These are phyloP conservation scores for Kitagawia praeruptora DNA, from an alignment of 129 eudicot species.

Conservation along the genomic window DNA sequence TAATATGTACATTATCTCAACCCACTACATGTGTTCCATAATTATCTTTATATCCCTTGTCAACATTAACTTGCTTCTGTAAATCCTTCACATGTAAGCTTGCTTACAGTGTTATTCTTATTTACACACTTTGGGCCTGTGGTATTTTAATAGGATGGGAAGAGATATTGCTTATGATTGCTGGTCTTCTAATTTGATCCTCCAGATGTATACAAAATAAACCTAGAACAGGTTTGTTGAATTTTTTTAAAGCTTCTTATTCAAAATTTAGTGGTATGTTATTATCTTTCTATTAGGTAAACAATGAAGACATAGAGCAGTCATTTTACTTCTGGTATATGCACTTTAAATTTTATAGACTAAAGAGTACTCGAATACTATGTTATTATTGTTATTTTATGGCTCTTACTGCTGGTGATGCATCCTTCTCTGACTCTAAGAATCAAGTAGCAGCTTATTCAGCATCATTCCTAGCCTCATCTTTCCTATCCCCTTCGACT, in stretches of 20 bases:
- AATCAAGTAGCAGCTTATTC: neutral
- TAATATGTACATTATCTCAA: neutral
- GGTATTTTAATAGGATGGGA: conserved; percentile 66
- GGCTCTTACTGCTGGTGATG: neutral
- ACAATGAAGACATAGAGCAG: too few relatives aligned
- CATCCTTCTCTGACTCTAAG: neutral
- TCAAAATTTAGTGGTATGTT: too few relatives aligned
- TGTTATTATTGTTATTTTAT: neutral
- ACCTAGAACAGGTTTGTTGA: too few relatives aligned
- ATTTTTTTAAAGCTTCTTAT: too few relatives aligned
- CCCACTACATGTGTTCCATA: neutral
- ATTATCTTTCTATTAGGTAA: too few relatives aligned
- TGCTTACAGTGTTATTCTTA: neutral
- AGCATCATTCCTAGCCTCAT: too few relatives aligned
- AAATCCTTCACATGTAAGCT: neutral
- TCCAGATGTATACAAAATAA: conserved; percentile 19
- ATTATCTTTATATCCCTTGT: neutral
- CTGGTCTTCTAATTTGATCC: conserved; percentile 95
- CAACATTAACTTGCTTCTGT: neutral
- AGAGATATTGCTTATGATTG: conserved; percentile 81
- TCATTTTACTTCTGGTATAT: too few relatives aligned
- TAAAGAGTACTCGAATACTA: too few relatives aligned
- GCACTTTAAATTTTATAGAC: too few relatives aligned
- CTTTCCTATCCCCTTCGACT: too few relatives aligned
- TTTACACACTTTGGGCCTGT: neutral